phyloP scores from a whole-genome alignment of 148 eudicot species.

The Dysphania ambrosioides region DNA sequence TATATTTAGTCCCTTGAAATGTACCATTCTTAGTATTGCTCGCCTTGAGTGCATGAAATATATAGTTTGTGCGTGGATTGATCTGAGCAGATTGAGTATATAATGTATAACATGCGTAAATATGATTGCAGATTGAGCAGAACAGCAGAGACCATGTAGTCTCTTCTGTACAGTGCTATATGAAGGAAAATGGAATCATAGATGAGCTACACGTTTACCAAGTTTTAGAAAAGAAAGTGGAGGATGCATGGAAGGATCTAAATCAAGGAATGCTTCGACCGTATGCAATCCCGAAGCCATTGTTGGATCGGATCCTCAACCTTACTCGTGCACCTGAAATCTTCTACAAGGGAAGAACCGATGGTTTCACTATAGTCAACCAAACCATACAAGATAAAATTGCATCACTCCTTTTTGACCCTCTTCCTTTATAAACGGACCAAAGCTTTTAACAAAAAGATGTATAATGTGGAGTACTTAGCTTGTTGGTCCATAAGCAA shows the following conservation, averaged over 20 bases:
- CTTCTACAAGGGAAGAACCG: slow-evolving; percentile 40
- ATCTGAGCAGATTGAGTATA: too few species aligned
- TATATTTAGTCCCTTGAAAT: neutral
- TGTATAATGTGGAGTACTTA: too few species aligned
- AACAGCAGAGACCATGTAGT: slow-evolving; percentile 24
- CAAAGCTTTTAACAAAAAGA: neutral
- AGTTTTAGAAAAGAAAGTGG: slow-evolving; percentile 19
- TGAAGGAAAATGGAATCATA: slow-evolving; percentile 16
- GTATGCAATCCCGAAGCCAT: slow-evolving; percentile 28
- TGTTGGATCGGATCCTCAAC: slow-evolving; percentile 30
- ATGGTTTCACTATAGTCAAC: slow-evolving; percentile 37
- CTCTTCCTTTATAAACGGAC: neutral
- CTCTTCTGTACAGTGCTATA: slow-evolving; percentile 35
- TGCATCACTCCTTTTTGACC: slow-evolving; percentile 12
- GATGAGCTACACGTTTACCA: neutral
- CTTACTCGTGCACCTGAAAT: slow-evolving; percentile 29
- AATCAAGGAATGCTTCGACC: slow-evolving; percentile 37
- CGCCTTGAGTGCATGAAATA: too few species aligned
- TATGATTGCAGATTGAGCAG: slow-evolving; percentile 3
- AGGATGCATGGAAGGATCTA: slow-evolving; percentile 41
- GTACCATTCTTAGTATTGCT: too few species aligned
- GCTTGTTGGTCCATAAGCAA: too few species aligned
- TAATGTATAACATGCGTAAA: too few species aligned
- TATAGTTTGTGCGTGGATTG: too few species aligned
- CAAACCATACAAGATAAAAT: slow-evolving; percentile 19